Conservation (phyloP, 768 basidiomycete species). For the Roridomyces roridus region DNA sequence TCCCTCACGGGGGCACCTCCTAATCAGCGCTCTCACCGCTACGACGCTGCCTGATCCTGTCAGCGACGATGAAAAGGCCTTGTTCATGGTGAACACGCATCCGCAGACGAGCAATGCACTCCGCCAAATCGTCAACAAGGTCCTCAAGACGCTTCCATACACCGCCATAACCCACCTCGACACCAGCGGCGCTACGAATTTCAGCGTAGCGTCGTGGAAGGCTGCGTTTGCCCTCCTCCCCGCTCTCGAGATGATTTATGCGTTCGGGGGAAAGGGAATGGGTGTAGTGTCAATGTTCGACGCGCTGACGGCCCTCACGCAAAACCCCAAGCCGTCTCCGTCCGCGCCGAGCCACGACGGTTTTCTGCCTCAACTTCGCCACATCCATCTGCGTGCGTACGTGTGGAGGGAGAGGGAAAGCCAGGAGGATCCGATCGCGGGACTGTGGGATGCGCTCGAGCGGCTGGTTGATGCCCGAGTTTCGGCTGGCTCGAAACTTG, state of each 20-base stretch:
- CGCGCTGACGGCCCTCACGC: background rate
- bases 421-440: background rate
- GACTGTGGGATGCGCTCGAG: background rate
- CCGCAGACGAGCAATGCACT: background rate
- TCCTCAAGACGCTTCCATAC: background rate
- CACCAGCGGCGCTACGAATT: background rate
- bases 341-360: background rate
- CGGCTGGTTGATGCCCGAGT: background rate
- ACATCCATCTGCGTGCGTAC: background rate
- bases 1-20: background rate
- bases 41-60: background rate
- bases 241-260: background rate
- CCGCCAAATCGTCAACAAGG: background rate
- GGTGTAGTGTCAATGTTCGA: background rate
- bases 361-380: background rate
- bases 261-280: background rate
- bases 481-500: background rate
- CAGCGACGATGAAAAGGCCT: background rate
- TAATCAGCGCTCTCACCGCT: background rate
- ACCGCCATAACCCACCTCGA: constrained; percentile 2
- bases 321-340: background rate
- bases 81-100: background rate
- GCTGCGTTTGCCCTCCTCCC: background rate
- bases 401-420: background rate
- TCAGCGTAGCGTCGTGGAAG: background rate